Evolutionary conservation across 495 filamentous ascomycete genomes (phyloP).

Genomic region (Neurospora sp.): DNA sequence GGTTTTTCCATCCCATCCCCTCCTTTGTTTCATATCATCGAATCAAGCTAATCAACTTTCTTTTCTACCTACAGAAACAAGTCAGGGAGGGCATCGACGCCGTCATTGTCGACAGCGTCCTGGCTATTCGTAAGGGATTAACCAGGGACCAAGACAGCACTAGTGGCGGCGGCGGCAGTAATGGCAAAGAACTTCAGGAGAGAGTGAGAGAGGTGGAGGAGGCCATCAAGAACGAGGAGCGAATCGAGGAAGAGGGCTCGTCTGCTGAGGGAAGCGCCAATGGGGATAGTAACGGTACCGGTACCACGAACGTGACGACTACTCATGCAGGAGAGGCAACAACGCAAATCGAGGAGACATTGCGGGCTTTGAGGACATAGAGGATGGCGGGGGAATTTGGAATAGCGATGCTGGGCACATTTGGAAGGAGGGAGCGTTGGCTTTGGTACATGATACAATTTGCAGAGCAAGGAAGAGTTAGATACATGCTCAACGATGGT

Average conservation of each 20-base stretch:
- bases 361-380: background rate
- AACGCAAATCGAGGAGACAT: background rate
- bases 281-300: background rate
- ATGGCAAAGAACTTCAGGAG: background rate
- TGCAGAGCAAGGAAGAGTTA: background rate
- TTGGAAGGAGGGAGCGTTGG: background rate
- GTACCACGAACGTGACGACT: background rate
- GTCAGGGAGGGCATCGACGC: constrained; percentile 93
- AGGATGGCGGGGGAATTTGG: background rate
- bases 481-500: background rate
- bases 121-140: constrained; percentile 55
- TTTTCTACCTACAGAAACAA: constrained; percentile 52
- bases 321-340: background rate
- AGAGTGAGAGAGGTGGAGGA: constrained; percentile 5
- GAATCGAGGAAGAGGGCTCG: background rate
- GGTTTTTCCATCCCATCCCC: constrained; percentile 16
- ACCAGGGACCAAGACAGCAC: constrained; percentile 20
- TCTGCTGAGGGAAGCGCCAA: background rate
- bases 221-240: background rate
- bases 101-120: constrained; percentile 88
- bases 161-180: background rate
- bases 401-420: background rate
- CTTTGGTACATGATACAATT: background rate
- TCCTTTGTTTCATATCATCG: background rate
- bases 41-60: constrained; percentile 13